These are phyloP conservation scores for Phytopythium cucurbitacearum DNA, from an alignment of 352 stramenopile genomes.

Conservation along the genomic window DNA sequence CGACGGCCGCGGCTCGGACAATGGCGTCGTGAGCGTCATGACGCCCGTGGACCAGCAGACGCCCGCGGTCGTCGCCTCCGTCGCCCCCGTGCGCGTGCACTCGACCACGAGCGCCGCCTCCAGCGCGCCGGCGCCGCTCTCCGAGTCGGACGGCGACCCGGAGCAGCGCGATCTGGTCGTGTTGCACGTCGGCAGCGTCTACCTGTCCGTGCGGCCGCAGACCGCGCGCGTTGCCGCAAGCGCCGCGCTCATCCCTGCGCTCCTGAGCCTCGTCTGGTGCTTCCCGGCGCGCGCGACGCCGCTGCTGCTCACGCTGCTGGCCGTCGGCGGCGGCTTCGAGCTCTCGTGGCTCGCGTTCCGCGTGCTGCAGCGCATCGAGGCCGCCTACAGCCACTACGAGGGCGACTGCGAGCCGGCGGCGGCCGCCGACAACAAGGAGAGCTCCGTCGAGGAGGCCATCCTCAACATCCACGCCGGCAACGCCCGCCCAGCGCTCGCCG, in stretches of 20 bases:
- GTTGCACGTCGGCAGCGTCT: slow-evolving; percentile 4
- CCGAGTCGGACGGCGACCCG: not conserved
- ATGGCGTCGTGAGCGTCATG: slow-evolving; percentile 6
- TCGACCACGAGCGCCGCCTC: slow-evolving; percentile 1
- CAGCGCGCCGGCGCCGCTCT: not conserved
- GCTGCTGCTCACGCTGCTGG: slow-evolving; percentile 2
- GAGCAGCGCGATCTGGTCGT: not conserved
- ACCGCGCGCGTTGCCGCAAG: not conserved
- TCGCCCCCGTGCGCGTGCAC: slow-evolving; percentile 1
- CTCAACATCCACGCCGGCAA: slow-evolving; percentile 3
- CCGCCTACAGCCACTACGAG: not conserved
- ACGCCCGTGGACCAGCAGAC: slow-evolving; percentile 5
- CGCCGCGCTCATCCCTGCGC: not conserved
- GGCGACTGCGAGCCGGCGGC: not conserved
- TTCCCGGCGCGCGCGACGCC: slow-evolving; percentile 1
- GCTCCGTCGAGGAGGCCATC: slow-evolving; percentile 4
- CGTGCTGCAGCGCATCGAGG: not conserved
- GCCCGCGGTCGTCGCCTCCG: not conserved
- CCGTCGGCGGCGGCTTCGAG: not conserved
- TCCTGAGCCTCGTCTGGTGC: not conserved
- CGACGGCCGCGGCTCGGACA: slow-evolving; percentile 5
- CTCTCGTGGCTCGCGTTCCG: slow-evolving; percentile 2
- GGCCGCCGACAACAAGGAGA: not conserved
- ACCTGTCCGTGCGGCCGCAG: not conserved
- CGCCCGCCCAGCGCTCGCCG: slow-evolving; percentile 1